These are phyloP conservation scores for Acer negundo DNA, from an alignment of 345 rosid genomes.

Conservation along the genomic window DNA sequence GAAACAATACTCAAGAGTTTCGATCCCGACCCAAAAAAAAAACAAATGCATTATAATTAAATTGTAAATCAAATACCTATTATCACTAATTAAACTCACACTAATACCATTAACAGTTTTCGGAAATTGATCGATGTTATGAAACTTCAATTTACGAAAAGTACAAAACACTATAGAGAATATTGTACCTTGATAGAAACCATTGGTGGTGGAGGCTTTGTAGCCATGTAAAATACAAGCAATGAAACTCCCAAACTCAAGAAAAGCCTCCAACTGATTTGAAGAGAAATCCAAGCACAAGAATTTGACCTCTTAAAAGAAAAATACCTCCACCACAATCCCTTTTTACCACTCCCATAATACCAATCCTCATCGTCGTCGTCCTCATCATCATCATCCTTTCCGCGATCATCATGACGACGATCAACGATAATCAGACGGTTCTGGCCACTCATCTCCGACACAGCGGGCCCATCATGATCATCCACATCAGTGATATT, in stretches of 20 bases:
- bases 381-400: conserved; percentile 20
- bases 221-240: conserved; percentile 79
- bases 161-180: not conserved
- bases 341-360: conserved; percentile 25
- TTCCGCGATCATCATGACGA: conserved; percentile 6
- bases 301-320: conserved; percentile 52
- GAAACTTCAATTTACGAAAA: no score
- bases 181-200: conserved; percentile 61
- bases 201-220: conserved; percentile 76
- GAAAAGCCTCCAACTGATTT: conserved; percentile 72
- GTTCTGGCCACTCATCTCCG: conserved; percentile 27
- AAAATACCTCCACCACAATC: conserved; percentile 58
- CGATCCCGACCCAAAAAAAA: no score
- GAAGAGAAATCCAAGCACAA: conserved; percentile 60
- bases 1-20: not conserved
- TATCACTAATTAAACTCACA: no score
- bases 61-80: no score
- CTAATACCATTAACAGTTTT: no score
- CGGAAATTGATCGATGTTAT: no score
- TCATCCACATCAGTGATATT: not conserved
- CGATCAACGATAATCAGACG: conserved; percentile 47
- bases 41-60: no score
- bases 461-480: conserved; percentile 11
- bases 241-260: conserved; percentile 70
- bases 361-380: conserved; percentile 22